Percentiles rank a stretch among this genome's conserved stretches.
Conservation (phyloP, 768 basidiomycete genomes). For the Glaciozyma martinii region DNA sequence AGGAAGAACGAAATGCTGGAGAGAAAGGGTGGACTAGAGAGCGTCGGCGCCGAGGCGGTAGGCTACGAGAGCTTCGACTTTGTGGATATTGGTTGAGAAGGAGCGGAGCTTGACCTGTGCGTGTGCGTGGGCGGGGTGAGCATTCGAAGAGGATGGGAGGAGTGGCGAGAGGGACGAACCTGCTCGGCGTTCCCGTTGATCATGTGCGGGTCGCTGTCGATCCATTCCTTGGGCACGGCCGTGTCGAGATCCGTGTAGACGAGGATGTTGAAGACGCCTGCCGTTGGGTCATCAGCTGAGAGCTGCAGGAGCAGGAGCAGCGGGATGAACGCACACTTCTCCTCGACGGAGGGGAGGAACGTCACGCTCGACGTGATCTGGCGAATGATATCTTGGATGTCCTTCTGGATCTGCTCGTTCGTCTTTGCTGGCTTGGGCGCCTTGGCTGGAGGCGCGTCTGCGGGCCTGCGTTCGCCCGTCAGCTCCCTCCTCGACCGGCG, state of each 20-base stretch:
- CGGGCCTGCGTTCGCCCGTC: neutral
- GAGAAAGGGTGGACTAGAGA: neutral
- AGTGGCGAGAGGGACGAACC: conserved; percentile 67
- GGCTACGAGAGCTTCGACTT: conserved; percentile 95
- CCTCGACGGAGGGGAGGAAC: conserved; percentile 88
- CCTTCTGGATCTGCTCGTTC: conserved; percentile 75
- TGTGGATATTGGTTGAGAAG: conserved; percentile 96
- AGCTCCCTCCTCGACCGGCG: neutral
- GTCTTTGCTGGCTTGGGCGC: conserved; percentile 42
- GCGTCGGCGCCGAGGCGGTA: conserved; percentile 44
- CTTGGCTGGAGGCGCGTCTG: neutral
- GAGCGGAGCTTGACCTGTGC: conserved; percentile 69
- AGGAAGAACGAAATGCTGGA: too few relatives aligned
- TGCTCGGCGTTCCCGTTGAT: conserved; percentile 47
- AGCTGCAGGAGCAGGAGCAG: neutral
- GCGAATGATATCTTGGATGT: conserved; percentile 95
- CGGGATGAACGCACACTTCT: conserved; percentile 48
- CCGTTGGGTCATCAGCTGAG: neutral
- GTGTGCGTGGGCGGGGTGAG: conserved; percentile 56
- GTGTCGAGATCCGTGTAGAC: conserved; percentile 89
- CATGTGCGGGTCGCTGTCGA: conserved; percentile 54
- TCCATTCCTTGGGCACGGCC: conserved; percentile 91
- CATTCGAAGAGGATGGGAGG: too few relatives aligned
- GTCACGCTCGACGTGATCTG: conserved; percentile 97
- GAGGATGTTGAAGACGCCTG: conserved; percentile 85